Conservation (phyloP, 495 filamentous ascomycete species). For the Annulohypoxylon maeteangense region DNA sequence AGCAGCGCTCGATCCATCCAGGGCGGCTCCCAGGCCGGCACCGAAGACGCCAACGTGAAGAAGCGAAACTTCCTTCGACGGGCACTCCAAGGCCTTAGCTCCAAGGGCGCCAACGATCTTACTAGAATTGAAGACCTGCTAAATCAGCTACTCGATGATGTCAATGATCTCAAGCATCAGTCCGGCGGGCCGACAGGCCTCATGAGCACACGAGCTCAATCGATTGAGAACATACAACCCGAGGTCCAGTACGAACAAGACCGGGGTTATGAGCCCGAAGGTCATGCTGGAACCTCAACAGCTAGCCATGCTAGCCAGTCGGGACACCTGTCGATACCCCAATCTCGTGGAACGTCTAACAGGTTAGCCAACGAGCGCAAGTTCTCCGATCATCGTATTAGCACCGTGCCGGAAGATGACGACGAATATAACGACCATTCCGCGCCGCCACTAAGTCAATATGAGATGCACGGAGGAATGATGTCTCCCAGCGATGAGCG, state of each 20-base stretch:
- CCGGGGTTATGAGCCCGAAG: conserved; percentile 84
- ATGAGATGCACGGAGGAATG: conserved; percentile 62
- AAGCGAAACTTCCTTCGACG: conserved; percentile 90
- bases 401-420: conserved; percentile 87
- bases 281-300: conserved; percentile 79
- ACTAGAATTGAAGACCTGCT: conserved; percentile 95
- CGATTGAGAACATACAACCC: conserved; percentile 65
- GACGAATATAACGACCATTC: conserved; percentile 71
- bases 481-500: conserved; percentile 60
- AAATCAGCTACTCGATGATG: conserved; percentile 87
- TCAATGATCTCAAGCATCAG: conserved; percentile 84
- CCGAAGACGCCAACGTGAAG: conserved; percentile 81
- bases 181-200: conserved; percentile 49
- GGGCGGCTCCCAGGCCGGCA: conserved; percentile 68
- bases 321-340: conserved; percentile 75
- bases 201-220: conserved; percentile 55
- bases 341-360: conserved; percentile 70
- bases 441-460: conserved; percentile 52
- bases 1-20: conserved; percentile 66
- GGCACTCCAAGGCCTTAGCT: conserved; percentile 86
- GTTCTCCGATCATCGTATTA: conserved; percentile 79
- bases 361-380: conserved; percentile 71
- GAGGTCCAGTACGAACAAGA: conserved; percentile 67
- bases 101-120: conserved; percentile 88
- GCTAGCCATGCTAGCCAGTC: conserved; percentile 75